Evolutionary conservation across 805 yeast genomes (phyloP).

Genomic region (Metschnikowia picachoensis): DNA sequence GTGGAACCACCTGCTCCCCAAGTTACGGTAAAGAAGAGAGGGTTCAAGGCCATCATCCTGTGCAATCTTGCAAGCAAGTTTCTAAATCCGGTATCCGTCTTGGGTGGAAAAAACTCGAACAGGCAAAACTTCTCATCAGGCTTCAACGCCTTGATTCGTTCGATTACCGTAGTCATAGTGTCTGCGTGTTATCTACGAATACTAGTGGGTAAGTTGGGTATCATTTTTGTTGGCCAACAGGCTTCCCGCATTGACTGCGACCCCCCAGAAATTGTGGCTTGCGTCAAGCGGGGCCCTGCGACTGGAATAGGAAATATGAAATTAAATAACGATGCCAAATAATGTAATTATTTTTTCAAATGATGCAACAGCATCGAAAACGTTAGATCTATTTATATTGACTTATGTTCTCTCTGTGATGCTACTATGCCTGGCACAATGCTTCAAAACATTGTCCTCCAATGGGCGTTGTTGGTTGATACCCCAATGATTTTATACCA

Average conservation of each 20-base stretch:
- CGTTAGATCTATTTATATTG: too few relatives aligned
- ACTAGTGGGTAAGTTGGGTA: background rate
- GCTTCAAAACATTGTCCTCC: too few relatives aligned
- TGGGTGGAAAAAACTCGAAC: conserved; percentile 96
- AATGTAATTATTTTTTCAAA: too few relatives aligned
- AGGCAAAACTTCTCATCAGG: conserved; percentile 67
- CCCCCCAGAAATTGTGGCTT: background rate
- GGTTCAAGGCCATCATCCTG: conserved; percentile 85
- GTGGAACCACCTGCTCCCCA: conserved; percentile 99
- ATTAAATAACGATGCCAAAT: background rate
- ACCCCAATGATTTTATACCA: too few relatives aligned
- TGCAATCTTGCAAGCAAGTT: conserved; percentile 82
- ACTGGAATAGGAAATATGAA: background rate
- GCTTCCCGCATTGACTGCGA: conserved; percentile 10
- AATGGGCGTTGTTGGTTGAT: too few relatives aligned
- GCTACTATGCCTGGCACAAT: too few relatives aligned
- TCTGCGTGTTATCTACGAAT: background rate
- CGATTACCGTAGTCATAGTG: conserved; percentile 18
- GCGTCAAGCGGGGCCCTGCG: background rate
- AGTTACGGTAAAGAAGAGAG: conserved; percentile 86
- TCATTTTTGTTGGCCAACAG: background rate
- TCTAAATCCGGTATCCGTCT: conserved; percentile 83
- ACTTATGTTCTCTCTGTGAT: too few relatives aligned
- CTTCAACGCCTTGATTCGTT: conserved; percentile 39
- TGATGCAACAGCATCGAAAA: background rate